Percentiles rank a stretch among this genome's conserved stretches.
Evolutionary conservation across 192 early-diverging fungal species (phyloP).

Genomic region (Coemansia sp.): DNA sequence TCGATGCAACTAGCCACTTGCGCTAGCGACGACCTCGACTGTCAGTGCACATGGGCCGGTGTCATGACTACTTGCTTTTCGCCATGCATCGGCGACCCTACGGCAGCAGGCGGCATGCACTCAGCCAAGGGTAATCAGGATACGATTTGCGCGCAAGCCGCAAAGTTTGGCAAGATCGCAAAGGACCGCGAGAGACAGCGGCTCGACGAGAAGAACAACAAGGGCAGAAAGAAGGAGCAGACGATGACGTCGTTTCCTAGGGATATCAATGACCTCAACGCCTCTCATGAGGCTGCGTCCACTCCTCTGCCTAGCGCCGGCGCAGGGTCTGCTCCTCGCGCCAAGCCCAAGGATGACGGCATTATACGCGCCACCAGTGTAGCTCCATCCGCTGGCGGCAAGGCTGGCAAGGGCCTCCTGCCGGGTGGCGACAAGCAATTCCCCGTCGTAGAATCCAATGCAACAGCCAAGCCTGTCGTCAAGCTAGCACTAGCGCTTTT

Average conservation of each 20-base stretch:
- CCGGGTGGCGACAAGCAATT: constrained; percentile 16
- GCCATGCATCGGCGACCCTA: constrained; percentile 44
- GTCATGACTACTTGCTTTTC: constrained; percentile 40
- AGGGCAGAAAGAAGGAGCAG: constrained; percentile 28
- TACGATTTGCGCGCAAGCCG: constrained; percentile 44
- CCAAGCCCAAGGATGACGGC: constrained; percentile 1
- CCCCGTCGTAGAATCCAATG: neutral
- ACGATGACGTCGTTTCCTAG: constrained; percentile 11
- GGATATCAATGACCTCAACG: constrained; percentile 48
- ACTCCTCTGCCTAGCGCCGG: neutral
- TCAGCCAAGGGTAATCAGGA: constrained; percentile 42
- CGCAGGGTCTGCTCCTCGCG: neutral
- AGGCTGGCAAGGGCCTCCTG: constrained; percentile 10
- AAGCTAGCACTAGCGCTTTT: neutral
- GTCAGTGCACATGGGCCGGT: constrained; percentile 52
- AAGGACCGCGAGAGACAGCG: constrained; percentile 50
- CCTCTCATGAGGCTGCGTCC: constrained; percentile 13
- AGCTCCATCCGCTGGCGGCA: neutral
- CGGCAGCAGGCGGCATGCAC: constrained; percentile 43
- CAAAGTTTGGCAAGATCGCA: constrained; percentile 50
- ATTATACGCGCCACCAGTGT: neutral
- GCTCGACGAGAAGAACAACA: constrained; percentile 35
- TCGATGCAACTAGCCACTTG: constrained; percentile 48
- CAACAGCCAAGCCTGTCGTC: neutral
- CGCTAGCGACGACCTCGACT: constrained; percentile 48